These are phyloP conservation scores for Mycena sanguinolenta DNA, from an alignment of 768 basidiomycete genomes.

Conservation along the genomic window DNA sequence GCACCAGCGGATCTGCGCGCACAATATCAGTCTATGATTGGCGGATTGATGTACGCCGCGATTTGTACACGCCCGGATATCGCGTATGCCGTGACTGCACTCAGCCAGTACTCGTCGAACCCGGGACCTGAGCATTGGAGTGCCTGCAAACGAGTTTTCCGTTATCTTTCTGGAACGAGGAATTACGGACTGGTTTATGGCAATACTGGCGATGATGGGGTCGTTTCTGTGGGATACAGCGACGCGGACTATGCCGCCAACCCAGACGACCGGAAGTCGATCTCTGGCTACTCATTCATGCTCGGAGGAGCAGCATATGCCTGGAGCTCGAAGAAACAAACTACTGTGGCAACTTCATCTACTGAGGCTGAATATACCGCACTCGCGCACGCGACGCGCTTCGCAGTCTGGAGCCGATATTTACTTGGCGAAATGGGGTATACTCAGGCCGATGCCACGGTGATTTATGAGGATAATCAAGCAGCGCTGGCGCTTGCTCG, in stretches of 20 bases:
- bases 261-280: slow-evolving; percentile 29
- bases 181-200: slow-evolving; percentile 17
- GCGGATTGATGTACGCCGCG: too few relatives aligned
- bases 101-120: slow-evolving; percentile 38
- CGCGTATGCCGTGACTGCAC: too few relatives aligned
- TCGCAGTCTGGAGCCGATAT: too few relatives aligned
- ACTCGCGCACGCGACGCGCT: slow-evolving; percentile 35
- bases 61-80: too few relatives aligned
- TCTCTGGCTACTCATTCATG: slow-evolving; percentile 26
- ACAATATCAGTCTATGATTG: too few relatives aligned
- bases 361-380: slow-evolving; percentile 47
- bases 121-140: slow-evolving; percentile 47
- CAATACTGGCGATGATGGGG: neutral
- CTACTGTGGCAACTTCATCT: slow-evolving; percentile 38
- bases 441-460: neutral
- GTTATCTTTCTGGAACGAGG: slow-evolving; percentile 50
- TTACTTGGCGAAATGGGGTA: slow-evolving; percentile 41
- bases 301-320: slow-evolving; percentile 27
- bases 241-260: slow-evolving; percentile 27
- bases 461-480: neutral
- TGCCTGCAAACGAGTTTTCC: slow-evolving; percentile 47
- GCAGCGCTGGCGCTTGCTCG: neutral
- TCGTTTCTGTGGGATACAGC: neutral
- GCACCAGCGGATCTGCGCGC: too few relatives aligned
- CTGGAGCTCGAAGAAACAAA: slow-evolving; percentile 41